Evolutionary conservation across 345 rosid genomes (phyloP), one percentile per base, ranked within the genome.

Genomic region (Pistacia integerrima): DNA sequence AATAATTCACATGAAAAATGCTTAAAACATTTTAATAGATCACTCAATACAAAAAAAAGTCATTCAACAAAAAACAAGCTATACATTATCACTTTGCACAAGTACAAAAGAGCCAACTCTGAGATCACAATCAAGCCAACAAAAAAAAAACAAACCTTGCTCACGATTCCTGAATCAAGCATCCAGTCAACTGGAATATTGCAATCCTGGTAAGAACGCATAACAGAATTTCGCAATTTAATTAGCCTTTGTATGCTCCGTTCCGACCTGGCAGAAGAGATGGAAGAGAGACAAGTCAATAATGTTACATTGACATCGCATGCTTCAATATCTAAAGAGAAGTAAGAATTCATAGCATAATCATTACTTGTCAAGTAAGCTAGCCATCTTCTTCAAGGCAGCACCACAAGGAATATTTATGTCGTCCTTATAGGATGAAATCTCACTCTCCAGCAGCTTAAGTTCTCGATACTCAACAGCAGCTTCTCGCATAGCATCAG

Each of bases 401-500:
- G 79, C 79, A 60, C 77, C 80, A n/a, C 90, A 90, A 11, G 91
- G 93, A 76, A 84, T 68, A 66, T 69, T 78, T 14, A 80, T 62
- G 62, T 90, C 89, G 69, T 91, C 97, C 70, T 77, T 69, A 59
- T 79, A 85, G 11, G 93, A 87, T 48, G 89, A 86, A 67, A 92
- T 87, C 82, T 93, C 93, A 33, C 28, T 84, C 76, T 91, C 97
- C 49, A 94, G 72, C 67, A 84, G 79, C 86, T 86, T 93, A 60
- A 94, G 88, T 67, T 84, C 90, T 2, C 93, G 92, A 75, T 91
- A 94, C 76, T 92, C 98, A 44, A 94, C 84, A 17, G 98, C 91
- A 70, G 97, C 97, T 82, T 93, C 98, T 76, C 93, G 84, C 77
- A 94, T 65, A 61, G 95, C 90, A 87, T 94, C 97, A 5, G 97